Conservation (phyloP, 2,329 filamentous ascomycete genomes). For the Metarhizium robertsii region DNA sequence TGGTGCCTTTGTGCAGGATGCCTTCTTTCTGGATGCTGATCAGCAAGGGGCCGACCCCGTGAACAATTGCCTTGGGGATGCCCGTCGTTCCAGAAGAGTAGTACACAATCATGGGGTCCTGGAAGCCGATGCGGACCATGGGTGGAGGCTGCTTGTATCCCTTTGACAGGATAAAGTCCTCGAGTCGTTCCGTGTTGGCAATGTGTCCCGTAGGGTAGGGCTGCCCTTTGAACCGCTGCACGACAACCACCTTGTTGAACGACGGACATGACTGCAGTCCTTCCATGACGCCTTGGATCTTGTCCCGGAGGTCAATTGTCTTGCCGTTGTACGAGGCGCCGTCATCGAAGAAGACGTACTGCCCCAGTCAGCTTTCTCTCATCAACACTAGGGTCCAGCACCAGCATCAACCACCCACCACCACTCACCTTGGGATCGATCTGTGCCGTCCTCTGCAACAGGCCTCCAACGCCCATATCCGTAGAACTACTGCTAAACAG, state of each 20-base stretch:
- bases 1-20: constrained; percentile 35
- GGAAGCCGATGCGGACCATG: constrained; percentile 56
- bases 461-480: constrained; percentile 73
- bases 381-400: background rate
- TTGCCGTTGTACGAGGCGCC: constrained; percentile 72
- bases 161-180: constrained; percentile 31
- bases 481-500: constrained; percentile 70
- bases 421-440: constrained; percentile 55
- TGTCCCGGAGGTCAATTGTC: constrained; percentile 58
- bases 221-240: constrained; percentile 50
- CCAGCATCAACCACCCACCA: no score
- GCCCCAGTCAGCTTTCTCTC: background rate
- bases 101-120: constrained; percentile 68
- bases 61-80: constrained; percentile 77
- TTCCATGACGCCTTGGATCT: constrained; percentile 61
- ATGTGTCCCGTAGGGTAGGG: constrained; percentile 50
- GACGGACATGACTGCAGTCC: constrained; percentile 52
- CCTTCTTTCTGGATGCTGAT: constrained; percentile 50
- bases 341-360: constrained; percentile 78
- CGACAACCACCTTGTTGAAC: constrained; percentile 55
- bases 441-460: constrained; percentile 66
- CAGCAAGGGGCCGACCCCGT: constrained; percentile 58
- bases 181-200: constrained; percentile 34
- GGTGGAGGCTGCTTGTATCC: constrained; percentile 24
- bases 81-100: constrained; percentile 79